Base-by-base conservation (phyloP, 208 protist species). In the Wallacemonas sp. region DNA sequence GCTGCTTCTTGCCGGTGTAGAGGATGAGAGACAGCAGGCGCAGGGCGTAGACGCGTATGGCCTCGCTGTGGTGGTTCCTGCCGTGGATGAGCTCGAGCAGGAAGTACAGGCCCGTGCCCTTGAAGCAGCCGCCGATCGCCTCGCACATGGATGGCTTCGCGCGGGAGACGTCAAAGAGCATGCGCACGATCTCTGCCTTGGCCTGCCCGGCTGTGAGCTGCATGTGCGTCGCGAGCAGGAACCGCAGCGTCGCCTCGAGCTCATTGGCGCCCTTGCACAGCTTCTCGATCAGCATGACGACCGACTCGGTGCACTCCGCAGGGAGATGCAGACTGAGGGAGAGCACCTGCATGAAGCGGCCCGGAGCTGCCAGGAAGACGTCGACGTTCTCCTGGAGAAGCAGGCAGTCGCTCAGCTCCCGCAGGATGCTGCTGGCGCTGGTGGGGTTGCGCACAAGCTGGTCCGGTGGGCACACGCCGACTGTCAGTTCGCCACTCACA, bases 111-210 rank as follows among this genome's bases (percentile, higher is more conserved):
- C 87, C 87, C 9, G 73, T 74, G n/a, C 78, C 77, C 21, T 84
- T 80, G 73, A 87, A 91, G 57, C 74, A 81, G 19, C 69, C 72
- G 41, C 62, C 65, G 46, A 94, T 84, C 43, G 76, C 54, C 39
- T 94, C 86, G 47, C 84, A 89, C 77, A 93, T 85, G 47, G 70
- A 32, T 16, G 76, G 44, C 44, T 93, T 80, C 5, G 87, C 84
- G 6, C 83, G 72, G 16, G 91, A 77, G 33, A 94, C 75, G 61
- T 96, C 88, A 68, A 88, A 96, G n/a, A 96, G 76, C 91, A 96
- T 96, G 49, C 81, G 81, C 60, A 96, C 44, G 21, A 96, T 71
- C 33, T 80, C 83, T 43, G 83, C 80, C 76, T 93, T 94, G 44
- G 81, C 76, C 26, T 74, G 61, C 68, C 91, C 86, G 2, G 65